Base-by-base conservation (phyloP, 129 eudicot genomes). In the Pulicaria dysenterica region DNA sequence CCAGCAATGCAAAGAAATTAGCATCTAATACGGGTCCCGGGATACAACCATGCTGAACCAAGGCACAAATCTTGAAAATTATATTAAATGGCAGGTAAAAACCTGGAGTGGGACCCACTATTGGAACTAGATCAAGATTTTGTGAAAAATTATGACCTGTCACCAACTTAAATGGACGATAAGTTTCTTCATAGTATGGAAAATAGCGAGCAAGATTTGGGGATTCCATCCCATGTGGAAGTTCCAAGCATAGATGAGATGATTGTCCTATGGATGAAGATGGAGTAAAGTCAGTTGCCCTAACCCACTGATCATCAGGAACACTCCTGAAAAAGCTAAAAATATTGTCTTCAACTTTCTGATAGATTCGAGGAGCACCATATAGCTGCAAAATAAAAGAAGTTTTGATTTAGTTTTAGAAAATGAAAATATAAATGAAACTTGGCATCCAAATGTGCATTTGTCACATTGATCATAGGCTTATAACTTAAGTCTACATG, bases 11-110 rank as follows among this genome's bases (percentile, higher is more conserved):
- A 56, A 65, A 90, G 66, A 95, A 95, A 3, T 5, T 57, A 48
- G 39, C 71, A 85, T 86, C 82, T 7, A 95, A 78, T 10, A 65
- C 83, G 1, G 93, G 91, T 39, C 97, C 99, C 0, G 99, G 85
- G 41, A 95, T 65, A 76, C 91, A 88, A 43, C 99, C 99, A 42
- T 79, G 79, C 62, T 95, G 97, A 44, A 95, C 97, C 82, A 95
- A 83, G 11, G 69, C 8, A 67, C 89, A 80, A 4, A 95, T 72
- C 82, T 84, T 90, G 39, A 86, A 95, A 69, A 86, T 46, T 63
- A 86, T 84, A 0, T 67, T 72, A 62, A 64, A 90, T 38, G 99
- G 96, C 60, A 95, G 59, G 41, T 44, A 58, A 44, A 67, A n/a
- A 41, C 79, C 83, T 34, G 6, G 64, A 1, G 90, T n/a, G n/a